A percentile compares a stretch with the other conserved stretches of the same genome.
Evolutionary conservation across 2,329 filamentous ascomycete species (phyloP).

Genomic region (Paraconiothyrium brasiliense): DNA sequence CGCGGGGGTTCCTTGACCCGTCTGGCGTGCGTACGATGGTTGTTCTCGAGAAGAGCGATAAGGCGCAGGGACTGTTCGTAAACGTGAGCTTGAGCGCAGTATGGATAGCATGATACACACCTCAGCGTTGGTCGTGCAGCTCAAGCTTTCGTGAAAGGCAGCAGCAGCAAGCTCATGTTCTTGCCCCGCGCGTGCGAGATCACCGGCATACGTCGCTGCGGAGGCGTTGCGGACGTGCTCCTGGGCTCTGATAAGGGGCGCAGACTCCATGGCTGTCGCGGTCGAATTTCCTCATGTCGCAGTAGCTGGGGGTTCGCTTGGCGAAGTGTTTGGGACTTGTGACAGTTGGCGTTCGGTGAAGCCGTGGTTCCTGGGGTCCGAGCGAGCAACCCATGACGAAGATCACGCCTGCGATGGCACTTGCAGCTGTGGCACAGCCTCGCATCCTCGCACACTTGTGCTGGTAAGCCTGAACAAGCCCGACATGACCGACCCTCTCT

Average conservation of each 20-base stretch:
- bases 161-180: conserved; percentile 89
- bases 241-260: conserved; percentile 79
- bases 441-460: neutral
- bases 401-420: neutral
- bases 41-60: conserved; percentile 82
- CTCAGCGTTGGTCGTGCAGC: conserved; percentile 70
- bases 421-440: conserved; percentile 10
- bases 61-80: conserved; percentile 77
- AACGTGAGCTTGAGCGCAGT: neutral
- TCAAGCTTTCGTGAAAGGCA: conserved; percentile 86
- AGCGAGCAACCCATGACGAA: conserved; percentile 6
- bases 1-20: conserved; percentile 74
- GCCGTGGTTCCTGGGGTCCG: neutral
- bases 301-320: neutral
- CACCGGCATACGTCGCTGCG: conserved; percentile 71
- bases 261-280: conserved; percentile 68
- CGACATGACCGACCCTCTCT: neutral
- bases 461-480: conserved; percentile 6
- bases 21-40: conserved; percentile 84
- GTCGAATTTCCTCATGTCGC: conserved; percentile 8
- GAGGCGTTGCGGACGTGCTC: conserved; percentile 88
- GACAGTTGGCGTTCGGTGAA: neutral
- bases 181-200: conserved; percentile 83
- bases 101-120: conserved; percentile 46
- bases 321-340: neutral